A percentile compares a stretch with the other conserved stretches of the same genome.
These are phyloP conservation scores for Beta macrorhiza DNA, from an alignment of 179 eudicot species.

Conservation along the genomic window DNA sequence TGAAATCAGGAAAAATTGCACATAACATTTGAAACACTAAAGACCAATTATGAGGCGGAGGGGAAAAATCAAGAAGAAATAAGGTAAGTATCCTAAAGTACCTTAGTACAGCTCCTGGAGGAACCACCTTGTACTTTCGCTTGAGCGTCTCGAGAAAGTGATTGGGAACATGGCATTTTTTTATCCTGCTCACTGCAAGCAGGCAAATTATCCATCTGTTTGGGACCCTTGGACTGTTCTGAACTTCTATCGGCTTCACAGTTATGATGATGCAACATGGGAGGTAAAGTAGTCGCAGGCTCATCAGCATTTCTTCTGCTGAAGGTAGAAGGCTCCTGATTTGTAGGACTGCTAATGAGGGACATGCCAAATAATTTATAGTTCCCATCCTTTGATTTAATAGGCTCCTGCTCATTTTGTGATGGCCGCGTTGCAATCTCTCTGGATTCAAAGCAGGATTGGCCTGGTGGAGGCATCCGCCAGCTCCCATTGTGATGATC, in stretches of 20 bases:
- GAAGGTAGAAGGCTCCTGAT: conserved; percentile 34
- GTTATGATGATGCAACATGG: conserved; percentile 32
- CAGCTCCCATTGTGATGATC: conserved; percentile 59
- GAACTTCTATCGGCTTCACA: conserved; percentile 45
- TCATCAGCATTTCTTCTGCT: conserved; percentile 31
- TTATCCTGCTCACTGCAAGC: conserved; percentile 49
- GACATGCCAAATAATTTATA: conserved; percentile 86
- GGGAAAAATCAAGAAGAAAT: too few relatives aligned
- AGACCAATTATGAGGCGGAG: not conserved
- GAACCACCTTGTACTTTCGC: conserved; percentile 57
- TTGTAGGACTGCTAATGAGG: conserved; percentile 42
- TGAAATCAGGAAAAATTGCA: conserved; percentile 28
- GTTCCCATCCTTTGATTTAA: conserved; percentile 62
- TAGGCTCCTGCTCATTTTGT: conserved; percentile 39
- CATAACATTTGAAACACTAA: not conserved
- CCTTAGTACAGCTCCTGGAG: conserved; percentile 89
- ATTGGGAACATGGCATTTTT: conserved; percentile 32
- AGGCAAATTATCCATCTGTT: conserved; percentile 38
- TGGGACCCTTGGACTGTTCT: conserved; percentile 50
- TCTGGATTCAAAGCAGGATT: conserved; percentile 52
- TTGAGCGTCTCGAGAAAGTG: conserved; percentile 39
- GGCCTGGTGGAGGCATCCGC: conserved; percentile 63
- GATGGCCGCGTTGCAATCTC: conserved; percentile 41
- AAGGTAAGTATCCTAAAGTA: conserved; percentile 10
- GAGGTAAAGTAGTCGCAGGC: conserved; percentile 33